Evolutionary conservation across 140 eudicot genomes (phyloP), one percentile per base, ranked within the genome.

Genomic region (Bidens hawaiensis): DNA sequence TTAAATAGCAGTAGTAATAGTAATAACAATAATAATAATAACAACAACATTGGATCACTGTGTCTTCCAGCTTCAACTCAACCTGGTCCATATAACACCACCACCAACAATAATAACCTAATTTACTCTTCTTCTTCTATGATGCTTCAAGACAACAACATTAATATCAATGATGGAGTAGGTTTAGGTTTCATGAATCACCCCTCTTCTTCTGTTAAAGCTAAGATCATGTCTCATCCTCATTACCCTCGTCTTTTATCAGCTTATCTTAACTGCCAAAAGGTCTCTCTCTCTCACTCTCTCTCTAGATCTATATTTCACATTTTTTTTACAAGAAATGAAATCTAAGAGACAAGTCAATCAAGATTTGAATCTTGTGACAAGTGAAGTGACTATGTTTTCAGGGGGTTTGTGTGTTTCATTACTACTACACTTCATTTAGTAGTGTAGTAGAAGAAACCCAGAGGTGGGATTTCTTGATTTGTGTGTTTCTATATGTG

Each of bases 191-290:
- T 59, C 63, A 46, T 69, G 5, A 68, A 47, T n/a, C n/a, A n/a
- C n/a, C 42, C 73, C 23, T 59, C 67, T 27, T 65, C 82, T 65
- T 74, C 85, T 47, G 74, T 81, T 13, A 88, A 83, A 72, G 83
- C 94, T 0, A 93, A 93, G 84, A 93, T 93, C 83, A 84, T 93
- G 94, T 68, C 99, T 76, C 99, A 93, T 77, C 99, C 99, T 64
- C 93, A 85, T 75, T 93, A 93, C 80, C 87, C 83, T 22, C 95
- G 99, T 41, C 96, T 93, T 77, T 72, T 93, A 70, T 76, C 99
- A 27, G 93, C 99, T 47, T 93, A 87, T 73, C 79, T 81, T 52
- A 93, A 73, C 70, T 93, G 96, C 56, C 99, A 93, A 43, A 89
- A 89, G 95, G 97, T 85, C n/a, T 12, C 52, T 23, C 28, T 28